Conservation (phyloP, 2,329 filamentous ascomycete genomes). For the Ascochyta clinopodiicola region DNA sequence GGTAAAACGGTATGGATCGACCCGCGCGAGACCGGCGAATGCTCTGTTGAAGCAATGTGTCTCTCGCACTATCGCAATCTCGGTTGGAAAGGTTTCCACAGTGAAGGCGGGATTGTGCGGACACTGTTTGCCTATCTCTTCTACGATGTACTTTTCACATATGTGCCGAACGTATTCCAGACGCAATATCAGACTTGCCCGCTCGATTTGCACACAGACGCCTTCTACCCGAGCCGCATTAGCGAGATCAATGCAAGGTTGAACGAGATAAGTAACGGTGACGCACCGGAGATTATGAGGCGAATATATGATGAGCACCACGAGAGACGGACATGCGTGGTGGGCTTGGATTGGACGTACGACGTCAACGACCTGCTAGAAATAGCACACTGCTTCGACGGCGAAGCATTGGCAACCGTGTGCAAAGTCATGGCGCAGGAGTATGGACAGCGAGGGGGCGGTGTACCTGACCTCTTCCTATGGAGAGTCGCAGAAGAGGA, state of each 20-base stretch:
- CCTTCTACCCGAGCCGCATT: constrained; percentile 84
- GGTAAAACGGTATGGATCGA: constrained; percentile 90
- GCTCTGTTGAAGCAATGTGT: constrained; percentile 93
- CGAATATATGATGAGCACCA: constrained; percentile 72
- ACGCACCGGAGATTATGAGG: constrained; percentile 70
- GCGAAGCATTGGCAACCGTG: constrained; percentile 79
- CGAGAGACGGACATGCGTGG: constrained; percentile 78
- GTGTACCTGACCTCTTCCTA: constrained; percentile 90
- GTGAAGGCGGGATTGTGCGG: constrained; percentile 89
- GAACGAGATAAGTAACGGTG: constrained; percentile 85
- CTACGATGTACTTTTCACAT: constrained; percentile 90
- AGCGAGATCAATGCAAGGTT: constrained; percentile 89
- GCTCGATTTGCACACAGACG: constrained; percentile 88
- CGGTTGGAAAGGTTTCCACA: constrained; percentile 95
- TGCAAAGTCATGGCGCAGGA: constrained; percentile 97
- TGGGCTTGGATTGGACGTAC: constrained; percentile 92
- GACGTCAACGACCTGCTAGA: constrained; percentile 78
- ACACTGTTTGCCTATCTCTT: constrained; percentile 86
- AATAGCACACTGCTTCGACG: constrained; percentile 77
- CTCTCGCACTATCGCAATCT: constrained; percentile 80
- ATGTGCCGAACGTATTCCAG: constrained; percentile 96
- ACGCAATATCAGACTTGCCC: constrained; percentile 94
- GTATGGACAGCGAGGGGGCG: constrained; percentile 83
- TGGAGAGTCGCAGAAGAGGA: constrained; percentile 65
- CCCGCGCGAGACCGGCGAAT: constrained; percentile 73